Evolutionary conservation across 192 early-diverging fungal genomes (phyloP), one percentile per base, ranked within the genome.

Genomic region (Phycomyces blakesleeanus): DNA sequence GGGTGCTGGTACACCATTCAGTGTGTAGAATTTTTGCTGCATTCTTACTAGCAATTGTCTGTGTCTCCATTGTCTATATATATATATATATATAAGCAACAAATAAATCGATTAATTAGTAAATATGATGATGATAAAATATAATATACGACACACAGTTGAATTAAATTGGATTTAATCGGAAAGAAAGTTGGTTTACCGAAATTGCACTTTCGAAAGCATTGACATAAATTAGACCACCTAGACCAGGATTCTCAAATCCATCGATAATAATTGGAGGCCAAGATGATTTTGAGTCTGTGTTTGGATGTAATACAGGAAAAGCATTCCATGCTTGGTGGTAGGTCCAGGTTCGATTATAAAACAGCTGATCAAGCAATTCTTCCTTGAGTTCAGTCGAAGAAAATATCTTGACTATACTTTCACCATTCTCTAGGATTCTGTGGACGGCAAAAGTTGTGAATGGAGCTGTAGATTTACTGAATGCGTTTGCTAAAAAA

Each of bases 31-130:
- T 57, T 55, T 79, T 69, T 18, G 75, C 82, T 22, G 83, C 69
- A 57, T 88, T 88, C 27, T 77, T 76, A 38, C 77, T 73, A 0
- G 83, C 69, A 1, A 88, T 68, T 3, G 82, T 83, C 59, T 84
- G 77, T 11, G 83, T 83, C 76, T 88, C 87, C 87, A 88, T 88
- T 42, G 87, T 82, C 75, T 83, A 69, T 22, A 42, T 24, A 39
- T 57, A 57, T 67, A 22, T 3, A 16, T 44, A 53, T 18, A 44
- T 40, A 55, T 53, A n/a, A n/a, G n/a, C n/a, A n/a, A n/a, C n/a
- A n/a, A n/a, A n/a, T n/a, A n/a, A n/a, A n/a, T n/a, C n/a, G n/a
- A n/a, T n/a, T n/a, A n/a, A n/a, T n/a, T n/a, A n/a, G n/a, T n/a
- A n/a, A n/a, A n/a, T n/a, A n/a, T n/a, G n/a, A n/a, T n/a, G n/a